Evolutionary conservation across 2,329 filamentous ascomycete genomes (phyloP), one percentile per base, ranked within the genome.

Genomic region (Talaromyces piceae): DNA sequence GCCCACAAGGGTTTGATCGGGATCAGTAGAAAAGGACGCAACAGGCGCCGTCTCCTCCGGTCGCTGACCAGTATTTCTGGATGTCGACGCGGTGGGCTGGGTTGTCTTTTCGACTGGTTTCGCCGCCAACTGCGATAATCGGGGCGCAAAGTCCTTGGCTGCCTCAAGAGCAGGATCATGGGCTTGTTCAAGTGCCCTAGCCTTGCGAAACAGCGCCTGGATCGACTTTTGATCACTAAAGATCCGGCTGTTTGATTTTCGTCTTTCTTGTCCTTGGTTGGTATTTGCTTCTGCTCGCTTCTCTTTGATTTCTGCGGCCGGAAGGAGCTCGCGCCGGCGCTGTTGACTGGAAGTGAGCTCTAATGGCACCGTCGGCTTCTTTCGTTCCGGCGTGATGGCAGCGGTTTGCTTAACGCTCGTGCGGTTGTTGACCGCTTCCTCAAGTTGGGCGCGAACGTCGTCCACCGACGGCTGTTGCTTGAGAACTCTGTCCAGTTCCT

Each of bases 401-500:
- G 18, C 23, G 22, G 39, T 4, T 26, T 43, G 39, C 2, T 7
- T 9, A 23, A 43, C 4, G 20, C 18, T 23, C 12, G 39, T 25
- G 9, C 39, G 39, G 51, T 26, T 63, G 53, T 48, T n/a, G 54
- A 59, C n/a, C 25, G 53, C 54, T 3, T 43, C 43, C 41, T 60
- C 54, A 16, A 61, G 44, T 13, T 52, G 23, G 22, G 59, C 54
- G 16, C 52, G 54, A 5, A 67, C 55, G 6, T 62, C 58, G 11
- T 67, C 59, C 11, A 73, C 57, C n/a, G 74, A 73, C 2, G 75
- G 76, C 52, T 72, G 67, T 2, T 57, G 46, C 8, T 63, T 57
- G 16, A 82, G 66, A 1, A 67, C 62, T 2, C 58, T 47, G 18
- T 69, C 61, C 39, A 83, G 70, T 53, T 81, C 75, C 5, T 62